Evolutionary conservation across 2,329 filamentous ascomycete species (phyloP), one percentile per base, ranked within the genome.

Genomic region (Colletotrichum horii): DNA sequence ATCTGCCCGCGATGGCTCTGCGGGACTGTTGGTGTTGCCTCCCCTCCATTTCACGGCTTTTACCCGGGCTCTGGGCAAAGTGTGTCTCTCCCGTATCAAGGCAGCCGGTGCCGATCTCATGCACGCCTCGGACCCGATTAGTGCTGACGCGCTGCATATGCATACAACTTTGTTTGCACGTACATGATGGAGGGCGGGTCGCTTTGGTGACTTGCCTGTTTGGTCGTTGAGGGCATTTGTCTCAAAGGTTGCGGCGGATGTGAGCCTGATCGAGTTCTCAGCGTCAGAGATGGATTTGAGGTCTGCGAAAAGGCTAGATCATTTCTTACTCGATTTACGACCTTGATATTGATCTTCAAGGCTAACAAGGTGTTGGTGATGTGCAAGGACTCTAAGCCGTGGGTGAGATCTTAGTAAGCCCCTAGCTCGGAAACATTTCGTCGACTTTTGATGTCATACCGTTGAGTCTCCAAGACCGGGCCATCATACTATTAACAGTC

Each of bases 341-440:
- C 16, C 19, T 38, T 8, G 36, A 19, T 38, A 8, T 38, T 19
- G 7, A 34, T 36, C 30, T 15, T 62, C 11, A 28, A 62, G 19
- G 6, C 15, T 58, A 30, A 38, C 1, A 4, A 19, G 28, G 8
- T 14, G 30, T 14, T 30, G 19, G n/a, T 3, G 28, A 36, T 34
- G 58, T 22, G 58, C 1, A 22, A 14, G 5, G 0, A 22, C 11
- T 62, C 30, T 28, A 34, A 15, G n/a, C n/a, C 14, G 24, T 24
- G 19, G 8, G 28, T 62, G 30, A 62, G 19, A 15, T 60, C 66
- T 69, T 61, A 69, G 34, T 69, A 61, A 69, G 66, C 52, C 16
- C 36, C 2, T 19, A 19, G 36, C 36, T 64, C 74, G 74, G 74
- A 69, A 32, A 74, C 74, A 76, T 76, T 74, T 76, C 70, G 74